Evolutionary conservation across 495 filamentous ascomycete genomes (phyloP).

Genomic region (Apodospora peruviana): DNA sequence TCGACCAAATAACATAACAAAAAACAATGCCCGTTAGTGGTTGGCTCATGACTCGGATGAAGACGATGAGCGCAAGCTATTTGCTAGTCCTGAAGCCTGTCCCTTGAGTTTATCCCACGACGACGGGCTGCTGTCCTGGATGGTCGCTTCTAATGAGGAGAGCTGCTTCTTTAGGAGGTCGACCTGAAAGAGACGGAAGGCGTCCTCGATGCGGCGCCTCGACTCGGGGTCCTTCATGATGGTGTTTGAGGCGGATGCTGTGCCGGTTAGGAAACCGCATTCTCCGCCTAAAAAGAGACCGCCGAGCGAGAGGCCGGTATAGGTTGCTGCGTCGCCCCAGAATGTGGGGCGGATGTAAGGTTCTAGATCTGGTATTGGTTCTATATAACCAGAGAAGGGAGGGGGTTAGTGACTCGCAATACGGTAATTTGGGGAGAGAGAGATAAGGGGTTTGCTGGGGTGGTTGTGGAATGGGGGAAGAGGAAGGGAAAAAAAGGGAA

Average conservation of each 20-base stretch:
- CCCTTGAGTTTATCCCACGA: slow-evolving; percentile 14
- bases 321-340: slow-evolving; percentile 57
- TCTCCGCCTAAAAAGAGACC: slow-evolving; percentile 63
- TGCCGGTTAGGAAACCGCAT: slow-evolving; percentile 52
- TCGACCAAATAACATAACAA: too few species aligned
- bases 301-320: slow-evolving; percentile 55
- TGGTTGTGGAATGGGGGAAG: background rate
- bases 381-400: too few species aligned
- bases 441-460: too few species aligned
- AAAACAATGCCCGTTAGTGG: too few species aligned
- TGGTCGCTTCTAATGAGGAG: slow-evolving; percentile 44
- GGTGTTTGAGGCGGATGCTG: slow-evolving; percentile 40
- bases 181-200: slow-evolving; percentile 56
- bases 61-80: too few species aligned
- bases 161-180: slow-evolving; percentile 57
- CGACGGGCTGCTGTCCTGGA: background rate
- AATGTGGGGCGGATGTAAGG: slow-evolving; percentile 50
- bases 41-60: too few species aligned
- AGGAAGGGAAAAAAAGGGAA: background rate
- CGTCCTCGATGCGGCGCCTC: slow-evolving; percentile 54
- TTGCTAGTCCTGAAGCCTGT: slow-evolving; percentile 7
- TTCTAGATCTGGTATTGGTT: slow-evolving; percentile 57
- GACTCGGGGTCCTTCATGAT: slow-evolving; percentile 51
- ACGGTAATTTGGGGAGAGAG: too few species aligned
- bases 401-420: too few species aligned